Evolutionary conservation across 192 early-diverging fungal species (phyloP).

Genomic region (Umbelopsis sp.): DNA sequence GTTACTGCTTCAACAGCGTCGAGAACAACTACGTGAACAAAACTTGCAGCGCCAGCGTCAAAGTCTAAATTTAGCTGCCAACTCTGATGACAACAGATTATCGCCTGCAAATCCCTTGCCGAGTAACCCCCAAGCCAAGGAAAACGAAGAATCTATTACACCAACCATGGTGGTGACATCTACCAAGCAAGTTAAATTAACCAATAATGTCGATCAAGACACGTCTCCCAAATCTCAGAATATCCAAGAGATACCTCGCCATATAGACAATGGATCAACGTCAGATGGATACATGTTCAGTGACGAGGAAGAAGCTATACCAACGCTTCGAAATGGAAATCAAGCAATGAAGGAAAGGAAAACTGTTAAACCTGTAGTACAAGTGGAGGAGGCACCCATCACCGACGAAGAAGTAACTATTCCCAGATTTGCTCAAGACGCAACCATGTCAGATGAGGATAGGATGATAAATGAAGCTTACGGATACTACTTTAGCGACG

Average conservation of each 20-base stretch:
- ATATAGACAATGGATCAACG: not conserved
- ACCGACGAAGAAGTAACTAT: not conserved
- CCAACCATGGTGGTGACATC: not conserved
- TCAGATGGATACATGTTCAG: slow-evolving; percentile 3
- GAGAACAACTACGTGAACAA: slow-evolving; percentile 4
- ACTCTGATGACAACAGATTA: not conserved
- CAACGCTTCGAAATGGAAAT: not conserved
- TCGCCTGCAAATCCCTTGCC: not conserved
- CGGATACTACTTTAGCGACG: slow-evolving; percentile 4
- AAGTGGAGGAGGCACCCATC: not conserved
- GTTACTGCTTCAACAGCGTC: not conserved
- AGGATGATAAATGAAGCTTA: not conserved
- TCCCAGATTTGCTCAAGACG: not conserved
- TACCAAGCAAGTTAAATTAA: not conserved
- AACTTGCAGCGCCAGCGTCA: not conserved
- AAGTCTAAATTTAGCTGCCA: not conserved
- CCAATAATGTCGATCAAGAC: not conserved
- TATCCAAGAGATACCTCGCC: too few species aligned
- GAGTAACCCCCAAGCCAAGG: not conserved
- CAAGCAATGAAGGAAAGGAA: not conserved
- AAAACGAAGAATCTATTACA: not conserved
- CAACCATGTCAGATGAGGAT: not conserved
- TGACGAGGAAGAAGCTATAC: not conserved
- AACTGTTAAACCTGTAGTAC: not conserved
- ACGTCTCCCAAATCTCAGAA: too few species aligned